Conservation (phyloP, 306 rosid species). For the Crataegus laevigata region DNA sequence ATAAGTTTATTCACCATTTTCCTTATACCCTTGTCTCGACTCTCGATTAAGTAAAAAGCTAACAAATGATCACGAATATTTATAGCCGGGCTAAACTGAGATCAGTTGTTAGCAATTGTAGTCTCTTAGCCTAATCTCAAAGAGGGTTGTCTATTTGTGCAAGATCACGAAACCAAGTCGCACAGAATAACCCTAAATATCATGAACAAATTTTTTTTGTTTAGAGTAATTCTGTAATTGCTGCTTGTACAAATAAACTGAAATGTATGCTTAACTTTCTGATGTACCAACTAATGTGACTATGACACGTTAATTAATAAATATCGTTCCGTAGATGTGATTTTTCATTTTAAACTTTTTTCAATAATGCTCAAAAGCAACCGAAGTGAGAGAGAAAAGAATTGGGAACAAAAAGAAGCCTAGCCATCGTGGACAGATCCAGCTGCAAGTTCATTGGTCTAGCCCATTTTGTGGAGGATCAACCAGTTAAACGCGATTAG, state of each 20-base stretch:
- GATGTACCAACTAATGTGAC: no score
- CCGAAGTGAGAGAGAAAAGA: background rate
- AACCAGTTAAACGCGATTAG: background rate
- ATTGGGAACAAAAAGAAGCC: background rate
- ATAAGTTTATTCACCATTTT: background rate
- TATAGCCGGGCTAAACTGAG: background rate
- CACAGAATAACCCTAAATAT: no score
- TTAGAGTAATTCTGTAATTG: background rate
- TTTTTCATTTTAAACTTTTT: no score
- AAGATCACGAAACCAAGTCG: no score
- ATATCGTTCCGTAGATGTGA: background rate
- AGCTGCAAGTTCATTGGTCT: background rate
- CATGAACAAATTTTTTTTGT: no score
- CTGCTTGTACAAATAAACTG: background rate
- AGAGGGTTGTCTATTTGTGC: background rate
- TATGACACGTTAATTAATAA: no score
- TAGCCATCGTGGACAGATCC: background rate
- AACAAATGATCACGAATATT: no score
- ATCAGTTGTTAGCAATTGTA: background rate
- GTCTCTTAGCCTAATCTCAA: background rate
- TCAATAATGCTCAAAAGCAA: no score
- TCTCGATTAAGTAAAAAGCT: no score
- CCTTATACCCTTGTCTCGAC: no score
- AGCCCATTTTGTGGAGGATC: background rate
- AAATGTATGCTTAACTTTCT: background rate